Conservation (phyloP, 163 green algal species). For the Prototheca wickerhamii region DNA sequence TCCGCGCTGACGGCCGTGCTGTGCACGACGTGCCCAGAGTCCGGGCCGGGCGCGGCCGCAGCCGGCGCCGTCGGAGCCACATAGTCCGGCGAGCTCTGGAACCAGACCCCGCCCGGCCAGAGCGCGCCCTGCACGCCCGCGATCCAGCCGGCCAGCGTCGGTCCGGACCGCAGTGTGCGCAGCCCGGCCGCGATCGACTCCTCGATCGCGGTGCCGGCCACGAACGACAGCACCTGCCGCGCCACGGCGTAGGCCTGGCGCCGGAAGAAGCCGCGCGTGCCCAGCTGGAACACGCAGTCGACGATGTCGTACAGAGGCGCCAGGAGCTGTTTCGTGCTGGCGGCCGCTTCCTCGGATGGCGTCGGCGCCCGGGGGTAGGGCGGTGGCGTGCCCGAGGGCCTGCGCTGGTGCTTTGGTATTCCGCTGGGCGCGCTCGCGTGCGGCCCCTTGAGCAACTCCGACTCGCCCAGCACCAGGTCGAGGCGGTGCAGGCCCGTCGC, state of each 20-base stretch:
- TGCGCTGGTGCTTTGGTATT: too few relatives aligned
- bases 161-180: constrained; percentile 18
- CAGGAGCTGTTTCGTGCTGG: constrained; percentile 51
- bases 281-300: constrained; percentile 66
- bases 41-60: too few relatives aligned
- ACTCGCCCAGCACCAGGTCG: too few relatives aligned
- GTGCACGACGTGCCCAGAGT: too few relatives aligned
- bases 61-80: neutral
- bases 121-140: constrained; percentile 51
- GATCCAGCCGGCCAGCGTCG: constrained; percentile 47
- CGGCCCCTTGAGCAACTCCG: too few relatives aligned
- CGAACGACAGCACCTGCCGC: constrained; percentile 60
- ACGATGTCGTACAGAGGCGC: constrained; percentile 66
- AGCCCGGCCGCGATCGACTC: constrained; percentile 45
- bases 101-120: constrained; percentile 73
- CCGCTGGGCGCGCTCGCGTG: too few relatives aligned
- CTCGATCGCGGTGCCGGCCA: constrained; percentile 72
- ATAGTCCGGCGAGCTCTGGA: constrained; percentile 14
- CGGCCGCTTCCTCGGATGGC: neutral
- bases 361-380: neutral
- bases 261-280: constrained; percentile 58
- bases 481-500: too few relatives aligned
- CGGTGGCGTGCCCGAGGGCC: too few relatives aligned
- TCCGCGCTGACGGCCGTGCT: constrained; percentile 19
- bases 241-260: constrained; percentile 47